Conservation (phyloP, 805 yeast genomes). For the Ogataea ramenticola region DNA sequence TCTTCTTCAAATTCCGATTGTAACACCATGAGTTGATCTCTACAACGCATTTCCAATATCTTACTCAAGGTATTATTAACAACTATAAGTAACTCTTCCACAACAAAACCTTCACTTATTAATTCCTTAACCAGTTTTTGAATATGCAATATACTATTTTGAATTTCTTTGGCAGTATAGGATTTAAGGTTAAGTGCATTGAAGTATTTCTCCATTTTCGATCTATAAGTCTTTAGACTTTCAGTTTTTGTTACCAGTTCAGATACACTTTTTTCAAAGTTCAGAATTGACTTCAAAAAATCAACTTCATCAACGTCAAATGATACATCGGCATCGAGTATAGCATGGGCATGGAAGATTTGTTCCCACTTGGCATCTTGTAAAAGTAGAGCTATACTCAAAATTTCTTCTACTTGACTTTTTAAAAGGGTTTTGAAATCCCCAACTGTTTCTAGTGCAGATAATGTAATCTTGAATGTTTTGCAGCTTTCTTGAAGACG, state of each 20-base stretch:
- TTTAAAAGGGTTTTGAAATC: constrained; percentile 35
- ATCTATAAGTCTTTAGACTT: constrained; percentile 22
- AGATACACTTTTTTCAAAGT: constrained; percentile 25
- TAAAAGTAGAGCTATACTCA: constrained; percentile 27
- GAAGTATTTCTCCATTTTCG: constrained; percentile 14
- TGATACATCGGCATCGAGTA: constrained; percentile 23
- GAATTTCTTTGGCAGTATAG: constrained; percentile 9
- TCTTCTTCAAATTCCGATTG: constrained; percentile 15
- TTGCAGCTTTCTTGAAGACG: constrained; percentile 44
- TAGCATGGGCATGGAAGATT: constrained; percentile 41
- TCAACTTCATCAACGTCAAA: constrained; percentile 20
- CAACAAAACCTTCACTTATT: constrained; percentile 27
- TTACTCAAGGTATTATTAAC: constrained; percentile 27
- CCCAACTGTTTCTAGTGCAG: constrained; percentile 21
- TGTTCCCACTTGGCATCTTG: constrained; percentile 45
- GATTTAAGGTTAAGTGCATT: constrained; percentile 19
- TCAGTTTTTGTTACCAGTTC: constrained; percentile 24
- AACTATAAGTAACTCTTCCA: constrained; percentile 22
- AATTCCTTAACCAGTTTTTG: constrained; percentile 31
- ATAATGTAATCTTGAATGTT: constrained; percentile 23
- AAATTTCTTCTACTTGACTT: constrained; percentile 19
- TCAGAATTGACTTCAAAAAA: constrained; percentile 22
- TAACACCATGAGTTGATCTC: constrained; percentile 2
- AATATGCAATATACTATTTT: constrained; percentile 8
- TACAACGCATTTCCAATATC: constrained; percentile 24